Evolutionary conservation across 805 yeast genomes (phyloP).

Genomic region (Suhomyces sp.): DNA sequence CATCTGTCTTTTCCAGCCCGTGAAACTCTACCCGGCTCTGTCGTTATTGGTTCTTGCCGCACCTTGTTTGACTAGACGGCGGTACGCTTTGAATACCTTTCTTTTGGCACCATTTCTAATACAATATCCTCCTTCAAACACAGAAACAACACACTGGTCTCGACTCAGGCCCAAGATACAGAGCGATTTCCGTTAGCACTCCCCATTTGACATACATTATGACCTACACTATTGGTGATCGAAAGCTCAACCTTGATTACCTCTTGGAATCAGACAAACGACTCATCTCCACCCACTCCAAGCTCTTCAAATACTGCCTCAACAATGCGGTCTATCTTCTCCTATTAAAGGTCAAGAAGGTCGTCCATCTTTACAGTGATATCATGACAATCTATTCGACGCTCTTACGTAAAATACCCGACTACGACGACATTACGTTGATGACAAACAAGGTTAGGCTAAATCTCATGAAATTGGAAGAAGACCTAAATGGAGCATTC

Average conservation of each 20-base stretch:
- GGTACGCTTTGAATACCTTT: no score
- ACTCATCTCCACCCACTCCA: slow-evolving; percentile 28
- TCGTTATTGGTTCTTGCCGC: no score
- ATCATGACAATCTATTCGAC: slow-evolving; percentile 40
- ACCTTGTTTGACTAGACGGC: no score
- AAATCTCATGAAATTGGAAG: slow-evolving; percentile 27
- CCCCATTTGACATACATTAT: no score
- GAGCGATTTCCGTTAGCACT: no score
- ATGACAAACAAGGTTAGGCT: slow-evolving; percentile 26
- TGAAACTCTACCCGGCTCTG: no score
- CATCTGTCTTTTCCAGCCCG: no score
- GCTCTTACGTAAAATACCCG: slow-evolving; percentile 36
- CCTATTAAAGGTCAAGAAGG: slow-evolving; percentile 28
- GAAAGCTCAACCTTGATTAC: slow-evolving; percentile 24
- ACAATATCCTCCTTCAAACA: no score
- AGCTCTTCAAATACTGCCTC: slow-evolving; percentile 33
- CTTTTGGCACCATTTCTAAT: no score
- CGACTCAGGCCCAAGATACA: no score
- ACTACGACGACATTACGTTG: slow-evolving; percentile 41
- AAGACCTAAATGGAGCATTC: slow-evolving; percentile 29
- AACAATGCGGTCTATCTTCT: slow-evolving; percentile 28
- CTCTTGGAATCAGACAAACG: slow-evolving; percentile 23
- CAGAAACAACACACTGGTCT: no score
- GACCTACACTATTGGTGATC: slow-evolving; percentile 42
- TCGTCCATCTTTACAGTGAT: slow-evolving; percentile 39